Evolutionary conservation across 345 rosid genomes (phyloP).

Genomic region (Lenwebbia sp.): DNA sequence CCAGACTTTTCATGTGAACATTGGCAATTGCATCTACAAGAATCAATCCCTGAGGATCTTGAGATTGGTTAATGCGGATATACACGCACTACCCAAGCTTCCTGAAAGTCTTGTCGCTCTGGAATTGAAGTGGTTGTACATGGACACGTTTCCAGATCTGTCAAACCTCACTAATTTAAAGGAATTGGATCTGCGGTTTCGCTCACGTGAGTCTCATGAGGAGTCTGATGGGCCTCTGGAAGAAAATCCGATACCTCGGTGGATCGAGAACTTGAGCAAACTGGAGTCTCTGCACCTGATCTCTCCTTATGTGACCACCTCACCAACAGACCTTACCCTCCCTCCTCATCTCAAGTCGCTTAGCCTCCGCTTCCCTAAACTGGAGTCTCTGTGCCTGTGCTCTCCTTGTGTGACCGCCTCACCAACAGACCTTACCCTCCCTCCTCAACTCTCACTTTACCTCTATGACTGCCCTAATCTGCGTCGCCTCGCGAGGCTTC

Average conservation of each 20-base stretch:
- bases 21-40: neutral
- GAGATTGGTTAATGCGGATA: accelerated
- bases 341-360: too few species aligned
- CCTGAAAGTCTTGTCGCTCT: neutral
- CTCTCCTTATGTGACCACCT: too few species aligned
- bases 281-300: neutral
- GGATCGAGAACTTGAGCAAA: too few species aligned
- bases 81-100: neutral
- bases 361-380: too few species aligned
- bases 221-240: neutral
- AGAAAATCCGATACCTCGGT: too few species aligned
- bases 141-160: neutral
- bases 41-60: neutral
- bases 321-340: too few species aligned
- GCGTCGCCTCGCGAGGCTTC: too few species aligned
- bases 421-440: too few species aligned
- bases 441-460: too few species aligned
- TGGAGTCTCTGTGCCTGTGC: neutral
- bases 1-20: too few species aligned
- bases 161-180: neutral
- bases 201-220: accelerated
- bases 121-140: accelerated
- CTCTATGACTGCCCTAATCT: too few species aligned
- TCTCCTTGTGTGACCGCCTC: too few species aligned
- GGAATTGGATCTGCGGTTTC: accelerated